Percentiles rank a stretch among this genome's conserved stretches.
phyloP scores from a whole-genome alignment of 805 yeast genomes.

The Ogataea henricii region DNA sequence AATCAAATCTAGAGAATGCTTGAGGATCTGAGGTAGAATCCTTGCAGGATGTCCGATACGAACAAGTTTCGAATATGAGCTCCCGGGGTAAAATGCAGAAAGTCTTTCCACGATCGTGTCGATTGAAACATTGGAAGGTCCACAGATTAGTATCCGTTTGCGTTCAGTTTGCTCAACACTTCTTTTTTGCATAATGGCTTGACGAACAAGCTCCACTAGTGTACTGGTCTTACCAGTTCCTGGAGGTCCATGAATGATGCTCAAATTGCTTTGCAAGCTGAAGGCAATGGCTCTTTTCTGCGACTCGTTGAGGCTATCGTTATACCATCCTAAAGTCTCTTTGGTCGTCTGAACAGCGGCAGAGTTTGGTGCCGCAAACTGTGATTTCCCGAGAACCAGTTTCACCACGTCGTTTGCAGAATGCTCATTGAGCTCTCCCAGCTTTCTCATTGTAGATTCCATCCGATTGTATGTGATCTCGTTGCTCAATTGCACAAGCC shows the following conservation, averaged over 20 bases:
- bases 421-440: slow-evolving; percentile 47
- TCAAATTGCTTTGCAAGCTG: slow-evolving; percentile 56
- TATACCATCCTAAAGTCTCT: slow-evolving; percentile 38
- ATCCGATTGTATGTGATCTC: slow-evolving; percentile 75
- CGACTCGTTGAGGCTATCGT: slow-evolving; percentile 58
- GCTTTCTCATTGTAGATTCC: slow-evolving; percentile 72
- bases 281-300: slow-evolving; percentile 74
- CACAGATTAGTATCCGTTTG: slow-evolving; percentile 75
- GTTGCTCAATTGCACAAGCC: slow-evolving; percentile 70
- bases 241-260: slow-evolving; percentile 77
- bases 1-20: slow-evolving; percentile 76
- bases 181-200: slow-evolving; percentile 47
- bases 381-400: slow-evolving; percentile 47
- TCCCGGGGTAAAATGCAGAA: slow-evolving; percentile 40
- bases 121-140: slow-evolving; percentile 90
- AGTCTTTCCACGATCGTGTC: slow-evolving; percentile 88
- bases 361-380: slow-evolving; percentile 35
- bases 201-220: slow-evolving; percentile 76
- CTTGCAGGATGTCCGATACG: slow-evolving; percentile 96
- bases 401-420: slow-evolving; percentile 43
- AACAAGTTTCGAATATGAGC: slow-evolving; percentile 49
- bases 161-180: slow-evolving; percentile 17
- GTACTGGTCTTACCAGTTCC: slow-evolving; percentile 89
- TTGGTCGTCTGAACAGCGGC: slow-evolving; percentile 4
- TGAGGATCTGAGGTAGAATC: slow-evolving; percentile 56